These are phyloP conservation scores for Crataegus laevigata DNA, from an alignment of 306 rosid genomes.

Conservation along the genomic window DNA sequence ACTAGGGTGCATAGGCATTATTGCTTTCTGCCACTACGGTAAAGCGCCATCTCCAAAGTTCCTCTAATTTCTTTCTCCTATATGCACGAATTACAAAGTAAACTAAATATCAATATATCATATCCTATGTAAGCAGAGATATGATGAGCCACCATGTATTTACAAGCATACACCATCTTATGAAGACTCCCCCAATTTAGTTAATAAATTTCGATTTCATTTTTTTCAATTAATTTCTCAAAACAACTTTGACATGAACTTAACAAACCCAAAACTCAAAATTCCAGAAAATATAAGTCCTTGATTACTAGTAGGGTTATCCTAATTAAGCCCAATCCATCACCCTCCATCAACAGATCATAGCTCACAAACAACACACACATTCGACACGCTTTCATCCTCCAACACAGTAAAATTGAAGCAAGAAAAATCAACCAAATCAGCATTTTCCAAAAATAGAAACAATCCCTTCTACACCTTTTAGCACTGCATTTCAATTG, in stretches of 20 bases:
- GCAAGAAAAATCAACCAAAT: background rate
- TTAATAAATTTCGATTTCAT: background rate
- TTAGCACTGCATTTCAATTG: background rate
- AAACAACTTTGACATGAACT: background rate
- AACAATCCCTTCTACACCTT: slow-evolving; percentile 10
- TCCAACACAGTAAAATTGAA: background rate
- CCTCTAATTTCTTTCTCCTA: background rate
- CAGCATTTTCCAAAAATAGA: background rate
- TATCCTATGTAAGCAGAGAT: background rate
- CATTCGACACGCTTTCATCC: background rate
- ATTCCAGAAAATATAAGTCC: background rate
- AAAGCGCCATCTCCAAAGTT: too few relatives aligned
- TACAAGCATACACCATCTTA: background rate
- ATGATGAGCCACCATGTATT: background rate
- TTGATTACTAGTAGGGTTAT: background rate
- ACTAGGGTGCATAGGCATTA: too few relatives aligned
- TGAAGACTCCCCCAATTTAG: background rate
- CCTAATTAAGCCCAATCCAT: background rate
- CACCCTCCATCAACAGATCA: background rate
- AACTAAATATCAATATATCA: background rate
- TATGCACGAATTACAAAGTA: background rate
- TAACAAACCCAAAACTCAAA: background rate
- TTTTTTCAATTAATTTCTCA: background rate
- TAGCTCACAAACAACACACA: background rate
- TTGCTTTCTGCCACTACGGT: too few relatives aligned